Percentiles rank a stretch among this genome's conserved stretches.
Evolutionary conservation across 495 filamentous ascomycete species (phyloP).

Genomic region (Hypoxylon rickii): DNA sequence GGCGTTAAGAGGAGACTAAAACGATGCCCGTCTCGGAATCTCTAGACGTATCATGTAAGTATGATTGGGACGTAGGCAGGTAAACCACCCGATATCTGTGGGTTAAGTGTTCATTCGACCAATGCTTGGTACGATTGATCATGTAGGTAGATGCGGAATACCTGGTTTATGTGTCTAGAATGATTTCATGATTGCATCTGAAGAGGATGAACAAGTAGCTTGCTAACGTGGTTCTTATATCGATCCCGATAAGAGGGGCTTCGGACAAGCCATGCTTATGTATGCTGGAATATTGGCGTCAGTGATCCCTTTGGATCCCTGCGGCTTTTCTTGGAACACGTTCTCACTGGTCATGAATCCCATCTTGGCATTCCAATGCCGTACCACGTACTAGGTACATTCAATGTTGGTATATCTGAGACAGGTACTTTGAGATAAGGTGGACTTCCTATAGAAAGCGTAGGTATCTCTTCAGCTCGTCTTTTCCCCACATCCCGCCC

Average conservation of each 20-base stretch:
- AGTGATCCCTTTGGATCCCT: slow-evolving; percentile 1
- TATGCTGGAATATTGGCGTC: no score
- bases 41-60: slow-evolving; percentile 6
- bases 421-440: neutral
- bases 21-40: slow-evolving; percentile 33
- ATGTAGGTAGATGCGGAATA: no score
- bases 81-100: no score
- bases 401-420: neutral
- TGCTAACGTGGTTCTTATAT: no score
- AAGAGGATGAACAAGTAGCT: no score
- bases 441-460: neutral
- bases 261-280: no score
- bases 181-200: no score
- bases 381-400: slow-evolving; percentile 17
- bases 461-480: slow-evolving; percentile 1
- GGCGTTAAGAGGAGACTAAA: slow-evolving; percentile 19
- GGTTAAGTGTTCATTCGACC: no score
- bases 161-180: no score
- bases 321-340: slow-evolving; percentile 11
- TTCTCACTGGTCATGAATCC: neutral
- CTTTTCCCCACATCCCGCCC: slow-evolving; percentile 34
- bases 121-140: no score
- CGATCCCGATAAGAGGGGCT: no score
- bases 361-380: slow-evolving; percentile 35
- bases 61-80: neutral